Evolutionary conservation across 805 yeast species (phyloP), one percentile per base, ranked within the genome.

Genomic region (Candida qinlingensis): DNA sequence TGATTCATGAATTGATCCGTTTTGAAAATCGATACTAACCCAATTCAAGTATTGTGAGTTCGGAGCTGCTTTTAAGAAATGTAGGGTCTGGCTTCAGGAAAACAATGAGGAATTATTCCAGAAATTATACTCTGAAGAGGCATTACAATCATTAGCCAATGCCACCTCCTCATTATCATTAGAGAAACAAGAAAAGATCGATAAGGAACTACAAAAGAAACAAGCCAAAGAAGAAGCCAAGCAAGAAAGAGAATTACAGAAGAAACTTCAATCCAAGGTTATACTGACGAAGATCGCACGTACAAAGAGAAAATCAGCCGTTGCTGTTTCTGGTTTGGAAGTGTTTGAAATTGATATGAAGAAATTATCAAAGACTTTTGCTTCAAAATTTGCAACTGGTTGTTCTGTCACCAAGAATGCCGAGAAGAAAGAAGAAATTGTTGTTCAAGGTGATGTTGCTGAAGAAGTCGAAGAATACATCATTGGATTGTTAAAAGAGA

Each of bases 331-430:
- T 19, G 97, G 97, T 12, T 74, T 91, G 54, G 97, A 92, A 63
- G 87, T 90, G 37, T 85, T 89, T 63, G 92, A 84, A 52, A 78
- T 89, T 52, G 97, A 91, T 63, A 77, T 87, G 80, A 91, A 91
- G 72, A 91, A 90, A 63, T 74, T 89, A 55, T 87, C 96, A 41
- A 92, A 92, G 74, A 83, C 90, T 0, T 91, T 92, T 68, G 94
- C 97, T 0, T 84, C 94, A 35, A 89, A 87, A 66, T 91, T 92
- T 63, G 98, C 98, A 11, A 91, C 97, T 7, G 98, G 98, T 45
- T 92, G 97, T 30, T 82, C 94, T 26, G 96, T 91, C 11, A 83
- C 90, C 4, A 91, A 91, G 69, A 87, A 81, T 54, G 90, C 82
- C 4, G 98, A 91, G 55, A 91, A 91, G 69, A 87, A 86, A 65